Percentiles rank a stretch among this genome's conserved stretches.
Conservation (phyloP, 768 basidiomycete genomes). For the Pisolithus orientalis region DNA sequence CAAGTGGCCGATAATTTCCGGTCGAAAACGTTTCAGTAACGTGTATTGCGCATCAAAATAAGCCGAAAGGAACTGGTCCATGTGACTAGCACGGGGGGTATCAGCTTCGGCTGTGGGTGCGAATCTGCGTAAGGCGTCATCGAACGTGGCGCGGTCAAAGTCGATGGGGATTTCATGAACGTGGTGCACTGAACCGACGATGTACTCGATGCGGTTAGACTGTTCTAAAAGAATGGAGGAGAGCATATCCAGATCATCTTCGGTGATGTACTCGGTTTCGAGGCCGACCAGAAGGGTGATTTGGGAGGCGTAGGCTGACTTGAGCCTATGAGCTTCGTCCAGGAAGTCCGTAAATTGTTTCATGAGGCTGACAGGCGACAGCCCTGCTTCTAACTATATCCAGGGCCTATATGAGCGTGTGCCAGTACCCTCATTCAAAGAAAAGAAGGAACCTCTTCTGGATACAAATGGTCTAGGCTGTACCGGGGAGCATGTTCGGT, state of each 20-base stretch:
- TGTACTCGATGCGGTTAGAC: slow-evolving; percentile 62
- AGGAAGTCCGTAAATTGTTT: slow-evolving; percentile 71
- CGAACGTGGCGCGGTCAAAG: slow-evolving; percentile 73
- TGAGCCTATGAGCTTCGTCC: slow-evolving; percentile 73
- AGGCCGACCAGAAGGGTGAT: slow-evolving; percentile 83
- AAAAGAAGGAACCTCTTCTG: slow-evolving; percentile 73
- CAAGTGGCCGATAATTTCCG: slow-evolving; percentile 89
- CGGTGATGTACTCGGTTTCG: slow-evolving; percentile 87
- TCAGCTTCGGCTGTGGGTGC: slow-evolving; percentile 18
- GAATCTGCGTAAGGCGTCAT: slow-evolving; percentile 47
- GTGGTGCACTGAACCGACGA: slow-evolving; percentile 93
- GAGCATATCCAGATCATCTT: slow-evolving; percentile 55
- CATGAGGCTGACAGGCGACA: slow-evolving; percentile 46
- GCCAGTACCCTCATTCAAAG: slow-evolving; percentile 2
- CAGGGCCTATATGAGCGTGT: slow-evolving; percentile 9
- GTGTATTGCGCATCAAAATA: slow-evolving; percentile 87
- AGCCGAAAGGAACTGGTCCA: slow-evolving; percentile 44
- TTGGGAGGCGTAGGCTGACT: slow-evolving; percentile 47
- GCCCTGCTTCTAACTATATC: slow-evolving; percentile 39
- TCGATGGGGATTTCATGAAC: slow-evolving; percentile 87
- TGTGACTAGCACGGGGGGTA: slow-evolving; percentile 21
- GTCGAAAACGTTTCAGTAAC: slow-evolving; percentile 63
- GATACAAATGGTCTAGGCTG: slow-evolving; percentile 75
- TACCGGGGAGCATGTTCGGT: slow-evolving; percentile 94
- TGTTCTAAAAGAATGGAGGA: slow-evolving; percentile 44